A percentile compares a stretch with the other conserved stretches of the same genome.
Conservation (phyloP, 2,329 filamentous ascomycete genomes). For the Coniochaeta sp. region DNA sequence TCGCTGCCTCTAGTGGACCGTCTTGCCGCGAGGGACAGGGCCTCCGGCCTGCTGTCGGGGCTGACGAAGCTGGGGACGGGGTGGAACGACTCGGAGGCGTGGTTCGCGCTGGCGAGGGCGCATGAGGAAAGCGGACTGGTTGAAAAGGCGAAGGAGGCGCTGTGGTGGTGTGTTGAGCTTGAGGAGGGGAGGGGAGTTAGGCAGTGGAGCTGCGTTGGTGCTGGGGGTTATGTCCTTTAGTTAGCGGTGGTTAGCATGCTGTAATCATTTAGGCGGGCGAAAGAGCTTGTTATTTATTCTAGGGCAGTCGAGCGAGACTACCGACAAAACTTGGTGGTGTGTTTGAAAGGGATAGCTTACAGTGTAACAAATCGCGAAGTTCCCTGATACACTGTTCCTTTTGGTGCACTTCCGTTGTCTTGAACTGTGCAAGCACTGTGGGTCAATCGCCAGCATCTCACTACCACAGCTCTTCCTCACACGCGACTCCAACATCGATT, state of each 20-base stretch:
- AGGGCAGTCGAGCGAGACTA: no score
- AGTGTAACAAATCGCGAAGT: no score
- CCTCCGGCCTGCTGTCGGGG: constrained; percentile 73
- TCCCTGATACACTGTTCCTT: no score
- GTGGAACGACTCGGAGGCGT: constrained; percentile 91
- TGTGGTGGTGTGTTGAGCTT: constrained; percentile 97
- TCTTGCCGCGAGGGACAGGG: constrained; percentile 83
- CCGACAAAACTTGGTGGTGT: no score
- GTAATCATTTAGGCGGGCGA: no score
- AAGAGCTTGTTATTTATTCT: no score
- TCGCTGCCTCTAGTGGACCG: constrained; percentile 69
- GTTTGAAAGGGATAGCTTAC: no score
- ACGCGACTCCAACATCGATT: no score
- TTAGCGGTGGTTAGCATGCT: no score
- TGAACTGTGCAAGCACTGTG: background rate
- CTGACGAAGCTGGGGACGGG: constrained; percentile 79
- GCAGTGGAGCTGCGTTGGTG: constrained; percentile 65
- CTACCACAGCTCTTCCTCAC: no score
- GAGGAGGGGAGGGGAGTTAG: constrained; percentile 79
- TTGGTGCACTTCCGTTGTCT: background rate
- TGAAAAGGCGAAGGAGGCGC: constrained; percentile 82
- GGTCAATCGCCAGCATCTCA: no score
- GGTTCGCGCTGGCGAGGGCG: constrained; percentile 80
- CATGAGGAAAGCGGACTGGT: constrained; percentile 81
- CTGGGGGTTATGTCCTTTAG: constrained; percentile 62